These are phyloP conservation scores for Aleurites moluccanus DNA, from an alignment of 441 rosid species.

Conservation along the genomic window DNA sequence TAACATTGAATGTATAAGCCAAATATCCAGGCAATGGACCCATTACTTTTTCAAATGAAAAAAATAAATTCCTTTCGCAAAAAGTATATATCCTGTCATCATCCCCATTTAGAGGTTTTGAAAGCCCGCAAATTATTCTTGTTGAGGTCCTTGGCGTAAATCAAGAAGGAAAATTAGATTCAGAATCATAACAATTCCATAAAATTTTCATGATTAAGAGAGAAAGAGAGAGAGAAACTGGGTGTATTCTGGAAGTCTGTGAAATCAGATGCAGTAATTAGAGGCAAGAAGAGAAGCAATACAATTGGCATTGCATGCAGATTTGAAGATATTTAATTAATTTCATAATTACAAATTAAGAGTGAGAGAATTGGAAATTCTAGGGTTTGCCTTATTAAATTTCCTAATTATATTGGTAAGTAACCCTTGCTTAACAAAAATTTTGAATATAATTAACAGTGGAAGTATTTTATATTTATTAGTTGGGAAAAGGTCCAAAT, in stretches of 20 bases:
- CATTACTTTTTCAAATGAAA: constrained; percentile 66
- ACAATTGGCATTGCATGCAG: constrained; percentile 25
- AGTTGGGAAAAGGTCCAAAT: too few relatives aligned
- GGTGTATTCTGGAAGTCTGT: constrained; percentile 12
- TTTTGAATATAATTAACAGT: too few relatives aligned
- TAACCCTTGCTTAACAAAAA: constrained; percentile 30
- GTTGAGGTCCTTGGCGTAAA: constrained; percentile 34
- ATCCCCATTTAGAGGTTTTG: constrained; percentile 59
- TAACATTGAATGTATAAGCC: constrained; percentile 48
- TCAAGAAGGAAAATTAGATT: neutral
- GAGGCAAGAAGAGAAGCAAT: constrained; percentile 24
- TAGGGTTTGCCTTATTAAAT: neutral
- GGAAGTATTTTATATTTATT: too few relatives aligned
- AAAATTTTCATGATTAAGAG: neutral
- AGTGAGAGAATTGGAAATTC: neutral
- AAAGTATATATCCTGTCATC: constrained; percentile 72
- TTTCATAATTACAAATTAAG: neutral
- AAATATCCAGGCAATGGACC: constrained; percentile 78
- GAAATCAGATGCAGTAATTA: constrained; percentile 4
- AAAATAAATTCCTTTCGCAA: constrained; percentile 51
- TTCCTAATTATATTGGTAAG: neutral
- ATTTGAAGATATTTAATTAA: neutral
- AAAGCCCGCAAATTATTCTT: constrained; percentile 42
- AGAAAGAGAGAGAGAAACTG: neutral
- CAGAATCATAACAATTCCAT: neutral